Evolutionary conservation across 352 stramenopile genomes (phyloP), one percentile per base, ranked within the genome.

Genomic region (Phytopythium chamaehyphon): DNA sequence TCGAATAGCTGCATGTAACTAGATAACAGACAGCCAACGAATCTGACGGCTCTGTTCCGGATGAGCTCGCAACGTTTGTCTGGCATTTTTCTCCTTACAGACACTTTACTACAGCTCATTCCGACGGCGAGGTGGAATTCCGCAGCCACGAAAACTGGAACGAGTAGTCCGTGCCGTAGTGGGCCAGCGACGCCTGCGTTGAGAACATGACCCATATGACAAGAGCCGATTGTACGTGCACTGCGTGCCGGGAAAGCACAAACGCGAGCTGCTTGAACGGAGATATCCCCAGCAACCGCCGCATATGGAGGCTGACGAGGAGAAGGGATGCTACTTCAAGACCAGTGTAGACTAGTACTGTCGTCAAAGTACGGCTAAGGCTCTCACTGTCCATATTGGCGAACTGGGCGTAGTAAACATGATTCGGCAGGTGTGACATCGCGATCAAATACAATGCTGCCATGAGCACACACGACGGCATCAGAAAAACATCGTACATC

Each of bases 301-400:
- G n/a, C n/a, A n/a, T n/a, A n/a, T n/a, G n/a, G n/a, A n/a, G n/a
- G n/a, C n/a, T n/a, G n/a, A n/a, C n/a, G n/a, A n/a, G n/a, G n/a
- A n/a, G n/a, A n/a, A n/a, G n/a, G n/a, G n/a, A n/a, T n/a, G n/a
- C n/a, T n/a, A 70, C 24, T 46, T 73, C 61, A 1, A 69, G 23
- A 1, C 0, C 15, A 2, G 12, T 46, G 47, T 70, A 70, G 2
- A 68, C 3, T 1, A 62, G 23, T 9, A 71, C 47, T 33, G 59
- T 64, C 1, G 3, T 10, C 8, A 71, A 15, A 0, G 40, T 57
- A 15, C 35, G 19, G 10, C 19, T 8, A 14, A 68, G 40, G 12
- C 48, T 12, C n/a, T n/a, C 11, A 1, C 22, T 14, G 12, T 48
- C 35, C 22, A 62, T 50, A 18, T 60, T n/a, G 1, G 18, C 28